Conservation (phyloP, 768 basidiomycete species). For the Suillus sp. region DNA sequence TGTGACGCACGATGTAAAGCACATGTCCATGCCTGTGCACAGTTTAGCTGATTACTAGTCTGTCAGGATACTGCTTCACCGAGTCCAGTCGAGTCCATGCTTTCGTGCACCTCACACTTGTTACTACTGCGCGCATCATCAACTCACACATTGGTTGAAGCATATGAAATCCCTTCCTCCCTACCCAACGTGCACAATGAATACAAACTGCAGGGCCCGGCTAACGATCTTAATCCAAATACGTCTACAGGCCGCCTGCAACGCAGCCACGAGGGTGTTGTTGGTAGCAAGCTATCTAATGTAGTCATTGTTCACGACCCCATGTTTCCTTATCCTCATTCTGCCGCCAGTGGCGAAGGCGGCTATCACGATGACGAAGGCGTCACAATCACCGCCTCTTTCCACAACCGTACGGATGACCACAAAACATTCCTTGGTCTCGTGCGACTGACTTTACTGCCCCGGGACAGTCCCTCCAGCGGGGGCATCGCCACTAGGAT, state of each 20-base stretch:
- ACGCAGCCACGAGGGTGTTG: slow-evolving; percentile 10
- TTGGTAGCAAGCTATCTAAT: slow-evolving; percentile 6
- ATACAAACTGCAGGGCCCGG: background rate
- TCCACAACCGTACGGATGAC: slow-evolving; percentile 8
- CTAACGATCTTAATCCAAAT: background rate
- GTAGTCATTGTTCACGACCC: slow-evolving; percentile 9
- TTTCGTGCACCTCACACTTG: slow-evolving; percentile 8
- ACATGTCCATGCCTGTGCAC: background rate
- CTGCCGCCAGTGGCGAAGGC: background rate
- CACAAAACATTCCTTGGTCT: slow-evolving; percentile 9
- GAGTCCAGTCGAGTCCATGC: slow-evolving; percentile 4
- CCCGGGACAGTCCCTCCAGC: slow-evolving; percentile 1
- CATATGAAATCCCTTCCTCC: slow-evolving; percentile 3
- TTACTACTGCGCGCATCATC: background rate
- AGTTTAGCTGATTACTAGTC: slow-evolving; percentile 2
- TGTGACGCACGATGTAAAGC: slow-evolving; percentile 8
- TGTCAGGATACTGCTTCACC: background rate
- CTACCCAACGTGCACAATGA: background rate
- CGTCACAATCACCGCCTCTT: slow-evolving; percentile 5
- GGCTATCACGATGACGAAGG: slow-evolving; percentile 5
- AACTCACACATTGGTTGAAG: slow-evolving; percentile 9
- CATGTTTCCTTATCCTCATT: slow-evolving; percentile 5
- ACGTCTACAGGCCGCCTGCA: background rate
- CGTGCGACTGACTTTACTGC: slow-evolving; percentile 5
- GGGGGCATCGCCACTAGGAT: slow-evolving; percentile 7